Conservation (phyloP, 305 asterid species). For the Petunia hybrid region DNA sequence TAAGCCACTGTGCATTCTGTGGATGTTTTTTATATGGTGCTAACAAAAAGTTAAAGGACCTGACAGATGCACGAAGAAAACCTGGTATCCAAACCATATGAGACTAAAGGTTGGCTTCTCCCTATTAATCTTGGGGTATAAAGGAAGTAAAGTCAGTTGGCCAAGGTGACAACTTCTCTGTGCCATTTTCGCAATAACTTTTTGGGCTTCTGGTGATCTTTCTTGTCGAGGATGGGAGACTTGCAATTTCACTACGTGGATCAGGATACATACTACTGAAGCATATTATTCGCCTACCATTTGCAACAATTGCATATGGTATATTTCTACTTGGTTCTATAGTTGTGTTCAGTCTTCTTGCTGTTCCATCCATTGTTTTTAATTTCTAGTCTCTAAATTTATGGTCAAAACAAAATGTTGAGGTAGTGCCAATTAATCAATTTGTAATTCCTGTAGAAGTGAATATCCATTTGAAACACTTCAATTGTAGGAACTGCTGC, state of each 20-base stretch:
- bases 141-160: not conserved
- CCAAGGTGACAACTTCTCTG: conserved; percentile 11
- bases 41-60: not conserved
- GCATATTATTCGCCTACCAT: conserved; percentile 88
- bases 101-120: not conserved
- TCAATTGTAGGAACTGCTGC: conserved; percentile 84
- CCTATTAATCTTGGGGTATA: conserved; percentile 5
- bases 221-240: not conserved
- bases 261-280: conserved; percentile 48
- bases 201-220: conserved; percentile 15
- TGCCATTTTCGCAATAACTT: not conserved
- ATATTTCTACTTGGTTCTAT: conserved; percentile 33
- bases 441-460: conserved; percentile 28
- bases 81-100: conserved; percentile 9
- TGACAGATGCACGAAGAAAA: conserved; percentile 11
- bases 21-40: conserved; percentile 13
- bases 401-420: conserved; percentile 10
- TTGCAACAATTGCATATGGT: conserved; percentile 90
- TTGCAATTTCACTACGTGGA: not conserved
- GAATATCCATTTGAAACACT: conserved; percentile 27
- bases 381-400: conserved; percentile 11
- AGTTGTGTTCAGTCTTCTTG: conserved; percentile 8
- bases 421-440: not conserved
- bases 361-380: conserved; percentile 27
- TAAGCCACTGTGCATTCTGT: conserved; percentile 16